phyloP scores from a whole-genome alignment of 129 eudicot species.

The Lactuca sativa region DNA sequence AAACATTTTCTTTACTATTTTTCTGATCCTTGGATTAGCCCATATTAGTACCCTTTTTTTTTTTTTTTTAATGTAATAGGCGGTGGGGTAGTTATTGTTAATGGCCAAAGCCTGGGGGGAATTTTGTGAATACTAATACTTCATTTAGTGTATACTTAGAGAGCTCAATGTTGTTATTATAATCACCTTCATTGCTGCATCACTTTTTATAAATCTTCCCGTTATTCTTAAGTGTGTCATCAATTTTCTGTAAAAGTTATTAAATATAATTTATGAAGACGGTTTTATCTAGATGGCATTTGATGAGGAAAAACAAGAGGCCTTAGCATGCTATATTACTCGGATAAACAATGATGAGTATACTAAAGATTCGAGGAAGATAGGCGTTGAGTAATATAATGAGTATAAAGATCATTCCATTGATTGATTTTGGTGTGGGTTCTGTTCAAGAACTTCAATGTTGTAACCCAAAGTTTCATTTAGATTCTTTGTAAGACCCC shows the following conservation, averaged over 20 bases:
- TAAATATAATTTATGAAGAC: too few species aligned
- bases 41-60: conserved; percentile 46
- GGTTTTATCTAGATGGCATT: background rate
- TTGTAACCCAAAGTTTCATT: background rate
- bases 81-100: conserved; percentile 42
- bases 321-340: background rate
- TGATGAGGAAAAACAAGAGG: background rate
- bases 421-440: background rate
- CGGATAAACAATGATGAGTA: too few species aligned
- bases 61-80: conserved; percentile 38
- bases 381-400: background rate
- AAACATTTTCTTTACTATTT: conserved; percentile 13
- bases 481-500: background rate
- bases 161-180: conserved; percentile 38
- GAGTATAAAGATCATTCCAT: too few species aligned
- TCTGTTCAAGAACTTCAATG: background rate
- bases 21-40: conserved; percentile 48
- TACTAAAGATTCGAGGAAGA: background rate
- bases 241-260: too few species aligned
- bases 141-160: conserved; percentile 39
- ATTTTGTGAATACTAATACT: conserved; percentile 60
- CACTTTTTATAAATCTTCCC: background rate
- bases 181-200: conserved; percentile 25
- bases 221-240: too few species aligned
- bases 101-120: conserved; percentile 59